A percentile compares a stretch with the other conserved stretches of the same genome.
Evolutionary conservation across 2,329 filamentous ascomycete genomes (phyloP).

Genomic region (Beauveria medogensis): DNA sequence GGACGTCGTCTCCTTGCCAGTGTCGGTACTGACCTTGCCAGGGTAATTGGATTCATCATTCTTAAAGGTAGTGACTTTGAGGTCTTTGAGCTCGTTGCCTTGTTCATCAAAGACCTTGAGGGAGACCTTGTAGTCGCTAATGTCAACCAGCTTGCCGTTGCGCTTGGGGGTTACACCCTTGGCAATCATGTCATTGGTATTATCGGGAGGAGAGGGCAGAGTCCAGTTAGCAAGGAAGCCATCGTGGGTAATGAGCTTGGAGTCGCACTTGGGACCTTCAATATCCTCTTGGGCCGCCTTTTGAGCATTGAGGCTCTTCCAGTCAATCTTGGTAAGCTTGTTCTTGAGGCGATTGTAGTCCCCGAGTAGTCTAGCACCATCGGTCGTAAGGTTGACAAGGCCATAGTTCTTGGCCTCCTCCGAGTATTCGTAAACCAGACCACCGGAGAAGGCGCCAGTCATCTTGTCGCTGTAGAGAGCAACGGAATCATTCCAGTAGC

Average conservation of each 20-base stretch:
- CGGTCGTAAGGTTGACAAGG: conserved; percentile 53
- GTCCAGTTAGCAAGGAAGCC: conserved; percentile 75
- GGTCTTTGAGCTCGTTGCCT: conserved; percentile 33
- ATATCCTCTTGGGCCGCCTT: conserved; percentile 46
- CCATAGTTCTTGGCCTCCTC: conserved; percentile 61
- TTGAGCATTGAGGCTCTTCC: conserved; percentile 55
- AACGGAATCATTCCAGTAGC: conserved; percentile 67
- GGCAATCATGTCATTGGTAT: conserved; percentile 64
- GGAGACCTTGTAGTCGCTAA: conserved; percentile 54
- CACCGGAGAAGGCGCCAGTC: conserved; percentile 61
- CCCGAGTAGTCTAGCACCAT: conserved; percentile 48
- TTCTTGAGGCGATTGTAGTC: conserved; percentile 68
- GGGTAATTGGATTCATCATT: conserved; percentile 37
- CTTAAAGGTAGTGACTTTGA: conserved; percentile 40
- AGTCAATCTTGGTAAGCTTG: conserved; percentile 70
- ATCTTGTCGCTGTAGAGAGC: conserved; percentile 66
- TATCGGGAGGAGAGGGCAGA: conserved; percentile 59
- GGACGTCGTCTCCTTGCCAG: conserved; percentile 20
- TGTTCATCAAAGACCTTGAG: conserved; percentile 32
- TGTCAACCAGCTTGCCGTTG: conserved; percentile 57
- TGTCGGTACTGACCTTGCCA: conserved; percentile 33
- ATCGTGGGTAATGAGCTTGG: conserved; percentile 56
- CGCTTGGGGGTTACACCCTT: conserved; percentile 62
- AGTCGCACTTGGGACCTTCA: conserved; percentile 53
- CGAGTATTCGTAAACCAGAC: conserved; percentile 74